Evolutionary conservation across 257 asterid genomes (phyloP).

Genomic region (Ilex asprella): DNA sequence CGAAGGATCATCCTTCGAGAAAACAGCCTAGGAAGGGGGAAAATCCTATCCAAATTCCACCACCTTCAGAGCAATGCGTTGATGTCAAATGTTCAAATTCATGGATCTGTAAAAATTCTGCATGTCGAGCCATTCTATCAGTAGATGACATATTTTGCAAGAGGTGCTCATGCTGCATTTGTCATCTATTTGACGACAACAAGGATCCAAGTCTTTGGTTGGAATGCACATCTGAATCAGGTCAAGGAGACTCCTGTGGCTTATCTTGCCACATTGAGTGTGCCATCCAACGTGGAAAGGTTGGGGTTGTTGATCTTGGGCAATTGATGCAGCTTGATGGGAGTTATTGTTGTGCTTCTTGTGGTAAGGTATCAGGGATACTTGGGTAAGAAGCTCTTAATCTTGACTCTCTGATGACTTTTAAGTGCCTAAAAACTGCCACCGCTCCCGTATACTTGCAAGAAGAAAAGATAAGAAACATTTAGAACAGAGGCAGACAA

Average conservation of each 20-base stretch:
- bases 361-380: slow-evolving; percentile 83
- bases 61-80: slow-evolving; percentile 39
- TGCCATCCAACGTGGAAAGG: slow-evolving; percentile 70
- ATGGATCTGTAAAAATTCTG: slow-evolving; percentile 73
- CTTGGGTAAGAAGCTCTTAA: slow-evolving; percentile 51
- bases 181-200: slow-evolving; percentile 80
- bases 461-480: background rate
- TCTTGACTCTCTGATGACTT: background rate
- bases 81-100: slow-evolving; percentile 43
- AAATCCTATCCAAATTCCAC: slow-evolving; percentile 60
- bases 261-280: slow-evolving; percentile 85
- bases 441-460: background rate
- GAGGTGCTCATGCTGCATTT: slow-evolving; percentile 89
- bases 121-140: slow-evolving; percentile 69
- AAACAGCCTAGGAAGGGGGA: slow-evolving; percentile 62
- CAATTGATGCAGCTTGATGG: slow-evolving; percentile 84
- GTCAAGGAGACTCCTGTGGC: slow-evolving; percentile 66
- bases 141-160: slow-evolving; percentile 71
- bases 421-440: background rate
- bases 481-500: no score
- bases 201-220: slow-evolving; percentile 95
- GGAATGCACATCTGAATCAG: slow-evolving; percentile 70
- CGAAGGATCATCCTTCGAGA: slow-evolving; percentile 52
- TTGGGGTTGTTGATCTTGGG: slow-evolving; percentile 77
- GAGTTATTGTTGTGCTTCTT: slow-evolving; percentile 84